Evolutionary conservation across 176 grass and related monocot genomes (phyloP).

Genomic region (Otatea glauca): DNA sequence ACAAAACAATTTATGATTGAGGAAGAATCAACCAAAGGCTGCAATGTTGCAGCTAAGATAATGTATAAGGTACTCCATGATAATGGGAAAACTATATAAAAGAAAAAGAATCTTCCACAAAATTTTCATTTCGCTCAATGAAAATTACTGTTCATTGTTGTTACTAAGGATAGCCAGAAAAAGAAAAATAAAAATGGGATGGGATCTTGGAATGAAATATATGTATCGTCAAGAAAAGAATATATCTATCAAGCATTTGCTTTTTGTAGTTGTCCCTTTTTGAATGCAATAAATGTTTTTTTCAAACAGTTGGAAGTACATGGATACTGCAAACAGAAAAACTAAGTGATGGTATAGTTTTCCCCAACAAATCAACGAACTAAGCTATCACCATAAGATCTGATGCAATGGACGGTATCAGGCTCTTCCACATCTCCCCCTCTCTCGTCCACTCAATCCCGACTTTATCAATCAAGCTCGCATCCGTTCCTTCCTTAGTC

Average conservation of each 20-base stretch:
- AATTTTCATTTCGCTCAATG: neutral
- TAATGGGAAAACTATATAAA: neutral
- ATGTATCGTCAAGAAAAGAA: slow-evolving; percentile 16
- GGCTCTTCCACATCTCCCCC: no score
- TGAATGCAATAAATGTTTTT: neutral
- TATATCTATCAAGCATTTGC: neutral
- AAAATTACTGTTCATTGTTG: neutral
- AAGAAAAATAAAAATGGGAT: neutral
- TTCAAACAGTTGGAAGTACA: neutral
- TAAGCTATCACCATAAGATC: neutral
- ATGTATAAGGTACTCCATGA: neutral
- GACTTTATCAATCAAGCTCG: no score
- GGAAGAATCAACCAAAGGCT: slow-evolving; percentile 1
- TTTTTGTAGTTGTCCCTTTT: neutral
- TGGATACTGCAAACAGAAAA: neutral
- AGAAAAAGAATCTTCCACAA: slow-evolving; percentile 9
- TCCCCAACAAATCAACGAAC: neutral
- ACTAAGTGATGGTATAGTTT: no score
- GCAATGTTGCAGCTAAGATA: neutral
- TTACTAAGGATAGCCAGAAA: slow-evolving; percentile 9
- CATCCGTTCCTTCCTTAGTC: no score
- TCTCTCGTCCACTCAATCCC: no score
- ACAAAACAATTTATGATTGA: slow-evolving; percentile 27
- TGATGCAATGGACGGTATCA: neutral
- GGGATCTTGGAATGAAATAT: neutral